These are phyloP conservation scores for Gracilaria domingensis DNA, from an alignment of 23 red algal genomes.

Conservation along the genomic window DNA sequence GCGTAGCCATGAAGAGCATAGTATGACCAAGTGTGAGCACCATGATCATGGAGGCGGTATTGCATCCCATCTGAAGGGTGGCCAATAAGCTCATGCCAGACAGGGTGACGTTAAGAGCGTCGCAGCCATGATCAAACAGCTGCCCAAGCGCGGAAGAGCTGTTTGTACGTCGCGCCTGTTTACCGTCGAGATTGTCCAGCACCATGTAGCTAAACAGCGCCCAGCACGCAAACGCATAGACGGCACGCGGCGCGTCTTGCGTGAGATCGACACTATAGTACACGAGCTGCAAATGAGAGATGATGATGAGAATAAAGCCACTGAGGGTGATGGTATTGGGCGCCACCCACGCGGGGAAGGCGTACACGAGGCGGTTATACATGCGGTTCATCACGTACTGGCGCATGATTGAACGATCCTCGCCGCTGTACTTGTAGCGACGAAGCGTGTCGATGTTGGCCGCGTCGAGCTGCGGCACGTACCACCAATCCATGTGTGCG, in stretches of 20 bases:
- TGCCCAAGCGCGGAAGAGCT: constrained; percentile 94
- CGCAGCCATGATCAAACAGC: constrained; percentile 99
- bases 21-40: constrained; percentile 78
- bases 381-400: constrained; percentile 68
- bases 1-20: constrained; percentile 80
- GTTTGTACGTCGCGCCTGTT: constrained; percentile 94
- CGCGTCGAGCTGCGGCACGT: constrained; percentile 61
- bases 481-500: constrained; percentile 21
- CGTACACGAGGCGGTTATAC: constrained; percentile 70
- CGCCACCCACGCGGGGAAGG: constrained; percentile 90
- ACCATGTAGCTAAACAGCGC: constrained; percentile 86
- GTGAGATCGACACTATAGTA: constrained; percentile 62
- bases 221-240: constrained; percentile 67
- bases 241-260: constrained; percentile 38
- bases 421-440: constrained; percentile 86
- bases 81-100: constrained; percentile 80
- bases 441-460: constrained; percentile 64
- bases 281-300: constrained; percentile 57
- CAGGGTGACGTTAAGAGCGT: constrained; percentile 92
- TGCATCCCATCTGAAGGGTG: constrained; percentile 58
- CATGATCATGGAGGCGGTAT: constrained; percentile 14
- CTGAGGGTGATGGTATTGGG: constrained; percentile 88
- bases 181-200: constrained; percentile 96
- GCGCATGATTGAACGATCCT: constrained; percentile 82
- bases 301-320: constrained; percentile 74